Conservation (phyloP, 176 grass and related monocot genomes). For the Aegilops umbellulata region DNA sequence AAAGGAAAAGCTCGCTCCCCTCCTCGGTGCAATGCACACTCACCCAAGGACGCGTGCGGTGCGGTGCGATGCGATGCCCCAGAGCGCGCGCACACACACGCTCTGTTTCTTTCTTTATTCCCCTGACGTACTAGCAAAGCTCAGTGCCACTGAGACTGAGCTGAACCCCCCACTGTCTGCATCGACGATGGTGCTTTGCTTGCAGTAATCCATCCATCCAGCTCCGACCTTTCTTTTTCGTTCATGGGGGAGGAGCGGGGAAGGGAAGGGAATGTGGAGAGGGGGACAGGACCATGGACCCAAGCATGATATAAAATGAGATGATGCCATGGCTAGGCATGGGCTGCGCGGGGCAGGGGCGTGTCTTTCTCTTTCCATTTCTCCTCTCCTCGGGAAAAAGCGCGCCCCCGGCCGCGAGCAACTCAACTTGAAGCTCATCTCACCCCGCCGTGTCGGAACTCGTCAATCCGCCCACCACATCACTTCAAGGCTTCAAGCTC, state of each 20-base stretch:
- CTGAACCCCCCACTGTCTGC: background rate
- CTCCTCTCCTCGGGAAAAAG: conserved; percentile 25
- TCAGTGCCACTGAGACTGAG: background rate
- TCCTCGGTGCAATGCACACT: conserved; percentile 31
- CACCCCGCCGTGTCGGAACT: conserved; percentile 20
- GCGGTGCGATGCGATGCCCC: background rate
- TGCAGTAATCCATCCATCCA: background rate
- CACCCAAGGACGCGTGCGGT: background rate
- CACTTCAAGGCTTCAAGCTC: background rate
- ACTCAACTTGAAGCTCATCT: too few relatives aligned
- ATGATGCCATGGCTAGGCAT: conserved; percentile 7
- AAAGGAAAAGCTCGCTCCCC: conserved; percentile 7
- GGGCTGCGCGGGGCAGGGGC: background rate
- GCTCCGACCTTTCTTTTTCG: background rate
- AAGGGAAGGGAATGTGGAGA: conserved; percentile 31
- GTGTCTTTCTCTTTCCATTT: background rate
- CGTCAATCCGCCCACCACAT: background rate
- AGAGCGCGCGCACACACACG: too few relatives aligned
- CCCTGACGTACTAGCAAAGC: background rate
- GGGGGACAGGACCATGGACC: conserved; percentile 33
- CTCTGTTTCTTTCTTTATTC: background rate
- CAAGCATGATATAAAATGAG: conserved; percentile 36
- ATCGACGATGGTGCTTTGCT: background rate
- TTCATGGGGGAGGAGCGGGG: background rate
- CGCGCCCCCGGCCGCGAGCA: background rate